Evolutionary conservation across 495 filamentous ascomycete species (phyloP).

Genomic region (Letharia columbiana): DNA sequence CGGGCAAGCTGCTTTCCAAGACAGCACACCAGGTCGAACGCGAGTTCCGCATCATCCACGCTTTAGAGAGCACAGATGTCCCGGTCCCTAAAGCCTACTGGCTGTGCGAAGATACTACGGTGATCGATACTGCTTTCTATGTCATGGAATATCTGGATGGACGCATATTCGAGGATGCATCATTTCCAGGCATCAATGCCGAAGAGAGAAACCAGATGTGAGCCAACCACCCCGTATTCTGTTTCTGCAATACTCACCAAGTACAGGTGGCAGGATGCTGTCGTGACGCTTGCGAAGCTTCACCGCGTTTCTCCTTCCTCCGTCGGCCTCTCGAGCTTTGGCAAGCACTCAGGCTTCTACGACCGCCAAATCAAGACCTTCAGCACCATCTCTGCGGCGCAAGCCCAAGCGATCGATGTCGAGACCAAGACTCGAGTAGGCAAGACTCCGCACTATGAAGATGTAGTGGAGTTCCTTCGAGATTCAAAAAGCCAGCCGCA

Average conservation of each 20-base stretch:
- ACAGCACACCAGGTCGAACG: conserved; percentile 94
- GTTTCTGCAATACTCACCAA: conserved; percentile 11
- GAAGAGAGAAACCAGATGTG: conserved; percentile 64
- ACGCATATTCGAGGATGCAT: conserved; percentile 81
- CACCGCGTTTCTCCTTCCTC: conserved; percentile 62
- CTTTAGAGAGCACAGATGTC: conserved; percentile 68
- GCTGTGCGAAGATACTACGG: conserved; percentile 68
- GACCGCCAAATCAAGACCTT: conserved; percentile 79
- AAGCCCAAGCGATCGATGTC: conserved; percentile 64
- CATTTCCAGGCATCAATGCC: conserved; percentile 63
- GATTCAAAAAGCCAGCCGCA: conserved; percentile 59
- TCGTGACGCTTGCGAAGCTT: conserved; percentile 75
- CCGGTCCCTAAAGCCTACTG: conserved; percentile 79
- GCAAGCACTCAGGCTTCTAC: conserved; percentile 72
- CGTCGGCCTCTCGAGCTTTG: conserved; percentile 62
- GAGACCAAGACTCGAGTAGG: conserved; percentile 71
- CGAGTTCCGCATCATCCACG: conserved; percentile 84
- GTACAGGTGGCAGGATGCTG: conserved; percentile 71
- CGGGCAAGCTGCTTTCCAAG: conserved; percentile 80
- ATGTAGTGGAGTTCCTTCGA: conserved; percentile 70
- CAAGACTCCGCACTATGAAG: conserved; percentile 69
- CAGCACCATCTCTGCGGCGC: conserved; percentile 62
- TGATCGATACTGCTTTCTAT: conserved; percentile 90
- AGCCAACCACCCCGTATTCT: conserved; percentile 10
- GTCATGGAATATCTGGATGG: conserved; percentile 93